Conservation (phyloP, 169 alveolate genomes). For the Ichthyophthirius multifiliis region DNA sequence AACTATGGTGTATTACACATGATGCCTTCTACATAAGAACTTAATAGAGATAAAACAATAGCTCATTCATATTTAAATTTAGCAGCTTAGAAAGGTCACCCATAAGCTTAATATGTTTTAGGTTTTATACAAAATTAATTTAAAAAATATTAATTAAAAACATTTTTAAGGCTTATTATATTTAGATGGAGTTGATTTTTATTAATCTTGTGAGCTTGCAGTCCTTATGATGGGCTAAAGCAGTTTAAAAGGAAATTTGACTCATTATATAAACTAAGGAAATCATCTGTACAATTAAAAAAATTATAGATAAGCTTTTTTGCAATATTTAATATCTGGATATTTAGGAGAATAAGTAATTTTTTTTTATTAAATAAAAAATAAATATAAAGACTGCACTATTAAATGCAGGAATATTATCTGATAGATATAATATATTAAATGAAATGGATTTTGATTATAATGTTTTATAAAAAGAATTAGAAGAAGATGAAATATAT, state of each 20-base stretch:
- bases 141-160: neutral
- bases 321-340: neutral
- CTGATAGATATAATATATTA: neutral
- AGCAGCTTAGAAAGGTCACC: neutral
- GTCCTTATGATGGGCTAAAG: neutral
- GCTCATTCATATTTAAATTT: neutral
- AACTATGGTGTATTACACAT: neutral
- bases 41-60: neutral
- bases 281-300: neutral
- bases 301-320: neutral
- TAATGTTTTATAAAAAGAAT: neutral
- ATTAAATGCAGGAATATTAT: neutral
- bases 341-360: neutral
- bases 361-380: neutral
- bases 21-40: neutral
- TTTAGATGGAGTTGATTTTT: slow-evolving; percentile 1
- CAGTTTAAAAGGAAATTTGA: neutral
- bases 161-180: neutral
- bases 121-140: neutral
- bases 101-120: neutral
- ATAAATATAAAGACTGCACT: neutral
- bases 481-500: neutral
- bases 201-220: neutral
- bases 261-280: neutral
- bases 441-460: neutral